These are phyloP conservation scores for Ceratobasidium sp. DNA, from an alignment of 1,284 basidiomycete genomes.

Conservation along the genomic window DNA sequence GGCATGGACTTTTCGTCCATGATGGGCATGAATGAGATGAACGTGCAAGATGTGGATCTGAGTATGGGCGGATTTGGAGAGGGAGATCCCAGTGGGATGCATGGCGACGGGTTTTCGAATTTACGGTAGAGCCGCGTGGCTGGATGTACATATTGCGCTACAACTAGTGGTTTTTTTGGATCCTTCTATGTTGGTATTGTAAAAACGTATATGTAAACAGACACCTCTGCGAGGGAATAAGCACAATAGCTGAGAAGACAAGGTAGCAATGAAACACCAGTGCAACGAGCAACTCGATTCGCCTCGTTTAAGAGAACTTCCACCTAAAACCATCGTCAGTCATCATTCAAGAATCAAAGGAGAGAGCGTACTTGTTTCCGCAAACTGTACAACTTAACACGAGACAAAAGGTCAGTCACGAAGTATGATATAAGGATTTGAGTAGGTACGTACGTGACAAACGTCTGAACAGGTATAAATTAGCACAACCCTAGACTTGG, in stretches of 20 bases:
- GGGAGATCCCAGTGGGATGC: conserved; percentile 40
- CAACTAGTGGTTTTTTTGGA: not conserved
- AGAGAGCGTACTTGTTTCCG: conserved; percentile 66
- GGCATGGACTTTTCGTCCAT: conserved; percentile 31
- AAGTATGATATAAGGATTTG: conserved; percentile 22
- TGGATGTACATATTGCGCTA: conserved; percentile 18
- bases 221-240: conserved; percentile 17
- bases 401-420: conserved; percentile 26
- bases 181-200: not conserved
- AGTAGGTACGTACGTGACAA: conserved; percentile 68
- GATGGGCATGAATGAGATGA: conserved; percentile 43
- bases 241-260: not conserved
- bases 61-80: conserved; percentile 38
- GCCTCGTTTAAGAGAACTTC: conserved; percentile 73
- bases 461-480: conserved; percentile 62
- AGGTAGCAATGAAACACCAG: not conserved
- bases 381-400: conserved; percentile 69
- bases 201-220: conserved; percentile 18
- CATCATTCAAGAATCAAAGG: conserved; percentile 1
- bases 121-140: conserved; percentile 11
- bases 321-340: conserved; percentile 61
- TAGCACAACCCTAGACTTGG: conserved; percentile 49
- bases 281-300: not conserved
- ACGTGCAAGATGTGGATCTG: conserved; percentile 42
- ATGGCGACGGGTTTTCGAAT: conserved; percentile 37